Percentiles rank a stretch among this genome's conserved stretches.
Conservation (phyloP, 768 basidiomycete species). For the Collybia sp. region DNA sequence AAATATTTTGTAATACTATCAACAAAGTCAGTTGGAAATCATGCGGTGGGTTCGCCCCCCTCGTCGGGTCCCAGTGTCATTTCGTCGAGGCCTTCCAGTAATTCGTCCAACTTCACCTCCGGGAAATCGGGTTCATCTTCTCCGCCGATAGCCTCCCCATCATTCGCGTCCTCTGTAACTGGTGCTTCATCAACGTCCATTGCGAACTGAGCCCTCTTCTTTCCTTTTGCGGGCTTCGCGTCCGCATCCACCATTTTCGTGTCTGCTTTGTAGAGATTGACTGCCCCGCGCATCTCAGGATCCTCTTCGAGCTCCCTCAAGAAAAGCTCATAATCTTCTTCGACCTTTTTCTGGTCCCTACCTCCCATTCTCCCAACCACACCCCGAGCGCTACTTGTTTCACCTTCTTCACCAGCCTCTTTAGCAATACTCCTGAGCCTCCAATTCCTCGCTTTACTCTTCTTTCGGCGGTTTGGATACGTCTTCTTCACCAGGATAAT, state of each 20-base stretch:
- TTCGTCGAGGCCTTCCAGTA: constrained; percentile 90
- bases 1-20: not conserved
- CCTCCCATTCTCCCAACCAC: constrained; percentile 91
- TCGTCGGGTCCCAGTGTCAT: constrained; percentile 63
- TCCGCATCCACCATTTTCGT: constrained; percentile 49
- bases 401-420: constrained; percentile 84
- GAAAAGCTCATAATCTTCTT: constrained; percentile 96
- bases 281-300: constrained; percentile 78
- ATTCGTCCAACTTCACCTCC: constrained; percentile 76
- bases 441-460: constrained; percentile 82
- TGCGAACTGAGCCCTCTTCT: constrained; percentile 43
- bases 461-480: constrained; percentile 92
- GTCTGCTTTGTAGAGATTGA: constrained; percentile 82
- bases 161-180: constrained; percentile 17
- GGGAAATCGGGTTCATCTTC: constrained; percentile 87
- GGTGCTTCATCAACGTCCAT: constrained; percentile 67
- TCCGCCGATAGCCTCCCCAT: constrained; percentile 34
- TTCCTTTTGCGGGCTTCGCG: constrained; percentile 26
- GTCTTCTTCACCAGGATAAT: constrained; percentile 93
- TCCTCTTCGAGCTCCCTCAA: constrained; percentile 93
- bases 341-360: constrained; percentile 87
- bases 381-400: constrained; percentile 71
- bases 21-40: constrained; percentile 5
- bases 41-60: constrained; percentile 9
- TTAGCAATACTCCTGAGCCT: constrained; percentile 89